These are phyloP conservation scores for Penicillium flavigenum DNA, from an alignment of 495 filamentous ascomycete genomes.

Conservation along the genomic window DNA sequence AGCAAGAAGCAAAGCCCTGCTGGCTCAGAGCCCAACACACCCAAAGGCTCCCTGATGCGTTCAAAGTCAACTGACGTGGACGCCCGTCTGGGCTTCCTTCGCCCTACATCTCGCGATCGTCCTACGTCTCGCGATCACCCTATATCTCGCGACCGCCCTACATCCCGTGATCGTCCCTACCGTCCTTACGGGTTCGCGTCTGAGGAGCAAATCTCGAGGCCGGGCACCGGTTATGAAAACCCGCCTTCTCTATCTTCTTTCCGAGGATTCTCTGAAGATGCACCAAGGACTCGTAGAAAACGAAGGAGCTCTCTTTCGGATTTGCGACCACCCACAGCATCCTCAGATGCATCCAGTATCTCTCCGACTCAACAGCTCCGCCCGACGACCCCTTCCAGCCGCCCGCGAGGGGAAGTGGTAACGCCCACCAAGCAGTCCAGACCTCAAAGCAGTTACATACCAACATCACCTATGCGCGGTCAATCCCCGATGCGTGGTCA, in stretches of 20 bases:
- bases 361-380: conserved; percentile 38
- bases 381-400: conserved; percentile 39
- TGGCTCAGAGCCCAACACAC: conserved; percentile 55
- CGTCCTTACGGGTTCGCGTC: conserved; percentile 51
- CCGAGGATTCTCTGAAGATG: conserved; percentile 35
- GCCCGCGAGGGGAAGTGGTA: conserved; percentile 29
- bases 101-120: conserved; percentile 67
- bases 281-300: conserved; percentile 63
- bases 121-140: conserved; percentile 46
- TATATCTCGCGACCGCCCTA: conserved; percentile 39
- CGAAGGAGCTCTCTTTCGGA: conserved; percentile 91
- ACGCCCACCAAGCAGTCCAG: conserved; percentile 38
- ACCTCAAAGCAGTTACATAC: conserved; percentile 36
- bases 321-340: conserved; percentile 61
- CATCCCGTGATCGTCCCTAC: conserved; percentile 48
- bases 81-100: conserved; percentile 47
- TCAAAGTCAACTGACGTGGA: conserved; percentile 83
- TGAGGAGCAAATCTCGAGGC: conserved; percentile 45
- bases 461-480: conserved; percentile 33
- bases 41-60: conserved; percentile 64
- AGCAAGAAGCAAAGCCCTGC: conserved; percentile 74
- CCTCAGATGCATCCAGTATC: conserved; percentile 34
- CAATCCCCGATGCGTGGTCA: conserved; percentile 3
- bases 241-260: conserved; percentile 39
- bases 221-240: conserved; percentile 48